Percentiles rank a stretch among this genome's conserved stretches.
Evolutionary conservation across 2,329 filamentous ascomycete genomes (phyloP).

Genomic region (Microascus cirrosus): DNA sequence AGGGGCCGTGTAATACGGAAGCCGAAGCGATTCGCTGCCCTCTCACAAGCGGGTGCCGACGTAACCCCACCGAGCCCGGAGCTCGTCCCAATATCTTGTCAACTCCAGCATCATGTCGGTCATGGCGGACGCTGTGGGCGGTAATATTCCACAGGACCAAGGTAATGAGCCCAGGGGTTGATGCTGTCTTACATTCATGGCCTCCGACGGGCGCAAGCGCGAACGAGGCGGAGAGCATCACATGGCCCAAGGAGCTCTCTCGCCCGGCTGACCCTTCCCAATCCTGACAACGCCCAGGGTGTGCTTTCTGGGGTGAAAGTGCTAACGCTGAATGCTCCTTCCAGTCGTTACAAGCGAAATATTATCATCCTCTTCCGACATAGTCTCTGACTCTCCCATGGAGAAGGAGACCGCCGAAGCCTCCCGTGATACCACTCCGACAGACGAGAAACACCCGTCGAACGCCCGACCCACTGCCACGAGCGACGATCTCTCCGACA

Average conservation of each 20-base stretch:
- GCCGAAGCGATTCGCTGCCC: background rate
- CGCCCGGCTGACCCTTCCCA: background rate
- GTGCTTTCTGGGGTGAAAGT: background rate
- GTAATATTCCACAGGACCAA: background rate
- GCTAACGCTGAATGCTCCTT: background rate
- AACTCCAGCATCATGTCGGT: background rate
- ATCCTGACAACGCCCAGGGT: background rate
- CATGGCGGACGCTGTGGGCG: background rate
- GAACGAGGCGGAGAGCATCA: background rate
- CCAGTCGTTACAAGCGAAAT: background rate
- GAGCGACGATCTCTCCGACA: background rate
- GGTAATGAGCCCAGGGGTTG: background rate
- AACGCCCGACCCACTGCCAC: background rate
- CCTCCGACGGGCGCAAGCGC: background rate
- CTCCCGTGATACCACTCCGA: background rate
- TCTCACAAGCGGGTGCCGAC: background rate
- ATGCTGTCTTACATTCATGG: background rate
- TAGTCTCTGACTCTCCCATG: background rate
- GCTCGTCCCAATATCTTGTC: background rate
- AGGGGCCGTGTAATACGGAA: background rate
- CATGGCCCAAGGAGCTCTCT: background rate
- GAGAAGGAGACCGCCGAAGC: background rate
- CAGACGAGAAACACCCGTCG: background rate
- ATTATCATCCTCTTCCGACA: conserved; percentile 1
- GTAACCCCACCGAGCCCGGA: background rate